Evolutionary conservation across 2,329 filamentous ascomycete species (phyloP).

Genomic region (Colletotrichum falcatum): DNA sequence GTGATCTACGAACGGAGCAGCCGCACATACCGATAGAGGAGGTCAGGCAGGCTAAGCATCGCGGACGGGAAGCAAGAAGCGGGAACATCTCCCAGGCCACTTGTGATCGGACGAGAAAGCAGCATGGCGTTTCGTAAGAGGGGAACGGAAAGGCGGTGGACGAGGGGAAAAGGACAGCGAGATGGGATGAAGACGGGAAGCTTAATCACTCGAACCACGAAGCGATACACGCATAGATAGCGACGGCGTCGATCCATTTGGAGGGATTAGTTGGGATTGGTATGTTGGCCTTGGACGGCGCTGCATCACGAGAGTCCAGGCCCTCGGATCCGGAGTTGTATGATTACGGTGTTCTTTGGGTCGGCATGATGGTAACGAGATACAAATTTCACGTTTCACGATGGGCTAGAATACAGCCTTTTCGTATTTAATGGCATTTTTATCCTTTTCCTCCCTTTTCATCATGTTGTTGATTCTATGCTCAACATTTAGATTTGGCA

Average conservation of each 20-base stretch:
- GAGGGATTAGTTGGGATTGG: neutral
- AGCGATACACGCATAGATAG: constrained; percentile 3
- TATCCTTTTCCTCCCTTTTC: neutral
- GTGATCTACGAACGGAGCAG: constrained; percentile 55
- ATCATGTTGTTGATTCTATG: neutral
- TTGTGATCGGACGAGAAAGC: constrained; percentile 9
- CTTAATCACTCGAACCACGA: neutral
- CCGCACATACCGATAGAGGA: constrained; percentile 48
- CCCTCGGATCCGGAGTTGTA: constrained; percentile 17
- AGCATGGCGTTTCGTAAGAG: constrained; percentile 19
- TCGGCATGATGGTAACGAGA: constrained; percentile 23
- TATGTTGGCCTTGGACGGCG: neutral
- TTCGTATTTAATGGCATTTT: neutral
- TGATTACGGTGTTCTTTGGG: constrained; percentile 6
- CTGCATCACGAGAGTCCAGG: neutral
- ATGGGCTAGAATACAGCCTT: neutral
- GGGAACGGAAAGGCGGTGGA: neutral
- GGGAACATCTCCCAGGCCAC: neutral
- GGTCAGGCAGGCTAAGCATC: constrained; percentile 5
- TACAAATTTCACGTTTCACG: neutral
- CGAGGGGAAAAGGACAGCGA: neutral
- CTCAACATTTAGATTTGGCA: neutral
- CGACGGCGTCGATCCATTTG: constrained; percentile 1
- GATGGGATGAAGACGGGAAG: constrained; percentile 11
- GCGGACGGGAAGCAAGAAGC: constrained; percentile 17